phyloP scores from a whole-genome alignment of 2,329 filamentous ascomycete species.

The Microdochium nivale region DNA sequence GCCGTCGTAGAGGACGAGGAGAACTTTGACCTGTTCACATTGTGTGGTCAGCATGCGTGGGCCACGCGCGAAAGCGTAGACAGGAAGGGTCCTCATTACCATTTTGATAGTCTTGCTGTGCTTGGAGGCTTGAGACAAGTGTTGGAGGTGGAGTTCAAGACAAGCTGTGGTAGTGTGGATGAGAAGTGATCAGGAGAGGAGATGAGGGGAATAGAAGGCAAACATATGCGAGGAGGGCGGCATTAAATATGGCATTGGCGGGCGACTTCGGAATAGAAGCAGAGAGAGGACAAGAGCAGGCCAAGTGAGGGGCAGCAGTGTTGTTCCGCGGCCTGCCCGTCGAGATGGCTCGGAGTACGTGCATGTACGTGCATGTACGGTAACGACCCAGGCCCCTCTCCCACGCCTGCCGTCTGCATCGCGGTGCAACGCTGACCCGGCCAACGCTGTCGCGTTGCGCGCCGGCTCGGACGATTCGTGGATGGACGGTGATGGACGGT shows the following conservation, averaged over 20 bases:
- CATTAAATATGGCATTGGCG: neutral
- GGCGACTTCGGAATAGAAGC: too few relatives aligned
- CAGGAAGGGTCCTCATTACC: neutral
- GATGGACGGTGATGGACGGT: neutral
- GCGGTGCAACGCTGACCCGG: too few relatives aligned
- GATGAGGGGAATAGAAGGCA: neutral
- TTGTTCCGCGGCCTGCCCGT: too few relatives aligned
- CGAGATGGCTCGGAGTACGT: too few relatives aligned
- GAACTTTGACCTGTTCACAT: constrained; percentile 78
- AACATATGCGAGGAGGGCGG: neutral
- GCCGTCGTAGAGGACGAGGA: constrained; percentile 90
- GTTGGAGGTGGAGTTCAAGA: neutral
- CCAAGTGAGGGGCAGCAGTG: neutral
- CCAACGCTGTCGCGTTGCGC: too few relatives aligned
- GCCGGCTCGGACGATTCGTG: too few relatives aligned
- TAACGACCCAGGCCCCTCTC: too few relatives aligned
- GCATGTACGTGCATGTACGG: too few relatives aligned
- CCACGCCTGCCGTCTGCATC: too few relatives aligned
- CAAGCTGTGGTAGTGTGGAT: neutral
- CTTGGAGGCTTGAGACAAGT: neutral
- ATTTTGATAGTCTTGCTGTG: neutral
- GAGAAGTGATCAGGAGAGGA: neutral
- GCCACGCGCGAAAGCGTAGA: too few relatives aligned
- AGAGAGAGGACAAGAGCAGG: neutral
- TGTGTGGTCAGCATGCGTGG: constrained; percentile 47